phyloP scores from a whole-genome alignment of 768 basidiomycete genomes.

The Auriscalpium vulgare region DNA sequence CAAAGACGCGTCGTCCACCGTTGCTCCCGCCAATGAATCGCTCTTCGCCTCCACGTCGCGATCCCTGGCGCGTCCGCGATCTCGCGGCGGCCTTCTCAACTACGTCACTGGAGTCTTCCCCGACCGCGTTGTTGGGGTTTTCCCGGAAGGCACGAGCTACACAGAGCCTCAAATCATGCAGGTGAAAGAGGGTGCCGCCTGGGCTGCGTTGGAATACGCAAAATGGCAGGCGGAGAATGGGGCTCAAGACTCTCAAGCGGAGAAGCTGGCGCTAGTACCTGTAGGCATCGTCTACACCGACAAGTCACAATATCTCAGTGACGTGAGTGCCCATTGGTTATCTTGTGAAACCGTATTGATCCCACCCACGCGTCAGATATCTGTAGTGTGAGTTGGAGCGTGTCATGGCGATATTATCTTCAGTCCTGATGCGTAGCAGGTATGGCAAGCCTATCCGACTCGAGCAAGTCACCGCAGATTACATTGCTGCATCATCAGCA shows the following conservation, averaged over 20 bases:
- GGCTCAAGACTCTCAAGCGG: not conserved
- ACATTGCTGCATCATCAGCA: conserved; percentile 39
- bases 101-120: conserved; percentile 1
- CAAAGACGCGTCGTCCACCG: conserved; percentile 31
- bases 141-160: conserved; percentile 93
- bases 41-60: conserved; percentile 89
- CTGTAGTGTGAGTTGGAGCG: not conserved
- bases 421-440: conserved; percentile 20
- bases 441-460: conserved; percentile 77
- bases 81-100: conserved; percentile 3
- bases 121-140: conserved; percentile 66
- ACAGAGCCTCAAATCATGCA: conserved; percentile 91
- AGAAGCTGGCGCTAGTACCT: conserved; percentile 57
- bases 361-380: not conserved
- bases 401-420: not conserved
- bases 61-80: conserved; percentile 64
- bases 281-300: conserved; percentile 89
- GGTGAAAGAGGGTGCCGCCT: conserved; percentile 90
- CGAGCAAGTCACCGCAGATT: conserved; percentile 66
- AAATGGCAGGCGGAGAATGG: conserved; percentile 60
- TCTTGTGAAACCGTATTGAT: not conserved
- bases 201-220: conserved; percentile 89
- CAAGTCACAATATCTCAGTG: conserved; percentile 89
- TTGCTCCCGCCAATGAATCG: conserved; percentile 1
- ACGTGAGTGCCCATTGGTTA: conserved; percentile 40